A percentile compares a stretch with the other conserved stretches of the same genome.
Evolutionary conservation across 1,139 yeast genomes (phyloP).

Genomic region (Diutina siamensis): DNA sequence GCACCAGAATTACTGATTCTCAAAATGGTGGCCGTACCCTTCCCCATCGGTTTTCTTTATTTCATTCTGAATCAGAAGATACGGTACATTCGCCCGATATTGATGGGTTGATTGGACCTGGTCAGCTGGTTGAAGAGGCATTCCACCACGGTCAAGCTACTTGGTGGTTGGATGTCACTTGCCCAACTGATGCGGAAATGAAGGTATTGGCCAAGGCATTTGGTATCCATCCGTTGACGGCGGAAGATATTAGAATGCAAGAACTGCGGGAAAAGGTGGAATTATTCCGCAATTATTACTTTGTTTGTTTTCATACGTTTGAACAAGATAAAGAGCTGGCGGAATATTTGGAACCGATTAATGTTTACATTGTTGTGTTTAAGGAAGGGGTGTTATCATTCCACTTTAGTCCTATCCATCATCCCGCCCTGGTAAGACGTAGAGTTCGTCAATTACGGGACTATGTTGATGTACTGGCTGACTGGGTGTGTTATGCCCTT

Average conservation of each 20-base stretch:
- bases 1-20: not conserved
- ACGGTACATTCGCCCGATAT: constrained; percentile 85
- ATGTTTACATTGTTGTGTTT: constrained; percentile 81
- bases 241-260: constrained; percentile 77
- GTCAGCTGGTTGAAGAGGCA: constrained; percentile 51
- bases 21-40: not conserved
- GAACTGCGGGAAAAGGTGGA: constrained; percentile 83
- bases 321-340: constrained; percentile 68
- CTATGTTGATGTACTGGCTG: constrained; percentile 78
- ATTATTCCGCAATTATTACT: constrained; percentile 60
- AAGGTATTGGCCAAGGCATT: constrained; percentile 55
- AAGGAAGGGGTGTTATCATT: constrained; percentile 74
- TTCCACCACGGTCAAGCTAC: constrained; percentile 52
- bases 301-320: constrained; percentile 75
- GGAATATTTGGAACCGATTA: constrained; percentile 77
- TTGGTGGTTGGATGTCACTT: constrained; percentile 71
- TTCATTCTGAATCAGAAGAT: constrained; percentile 70
- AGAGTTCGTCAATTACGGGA: constrained; percentile 86
- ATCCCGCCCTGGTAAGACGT: constrained; percentile 80
- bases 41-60: constrained; percentile 55
- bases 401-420: constrained; percentile 74
- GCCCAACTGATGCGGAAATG: constrained; percentile 63
- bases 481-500: constrained; percentile 89
- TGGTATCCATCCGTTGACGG: constrained; percentile 77
- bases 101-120: constrained; percentile 57